Conservation (phyloP, 371 early-diverging fungal species). For the Mucor irregularis region DNA sequence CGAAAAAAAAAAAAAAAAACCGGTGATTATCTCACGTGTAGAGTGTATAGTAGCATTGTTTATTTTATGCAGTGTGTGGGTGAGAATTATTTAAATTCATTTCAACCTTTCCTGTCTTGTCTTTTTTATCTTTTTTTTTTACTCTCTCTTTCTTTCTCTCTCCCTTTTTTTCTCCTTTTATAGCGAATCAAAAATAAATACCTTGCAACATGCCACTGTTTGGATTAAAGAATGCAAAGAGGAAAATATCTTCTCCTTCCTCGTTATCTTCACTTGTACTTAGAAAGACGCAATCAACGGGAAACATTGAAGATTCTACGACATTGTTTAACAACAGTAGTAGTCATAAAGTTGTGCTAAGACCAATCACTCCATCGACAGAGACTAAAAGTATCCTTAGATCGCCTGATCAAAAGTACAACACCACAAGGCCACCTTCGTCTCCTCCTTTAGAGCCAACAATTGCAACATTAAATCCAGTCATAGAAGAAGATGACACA, state of each 20-base stretch:
- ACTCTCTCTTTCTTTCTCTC: conserved; percentile 10
- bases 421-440: neutral
- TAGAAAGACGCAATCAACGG: conserved; percentile 26
- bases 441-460: neutral
- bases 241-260: conserved; percentile 10
- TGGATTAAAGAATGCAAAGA: conserved; percentile 19
- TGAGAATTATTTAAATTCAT: neutral
- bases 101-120: neutral
- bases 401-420: neutral
- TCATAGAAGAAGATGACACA: conserved; percentile 7
- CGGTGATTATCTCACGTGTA: conserved; percentile 3
- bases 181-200: no score
- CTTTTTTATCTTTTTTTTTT: neutral
- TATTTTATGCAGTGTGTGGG: neutral
- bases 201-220: conserved; percentile 27
- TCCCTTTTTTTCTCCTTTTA: conserved; percentile 7
- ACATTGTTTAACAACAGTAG: neutral
- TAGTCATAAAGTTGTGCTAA: neutral
- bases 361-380: neutral
- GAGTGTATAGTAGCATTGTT: neutral
- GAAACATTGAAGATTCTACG: conserved; percentile 21
- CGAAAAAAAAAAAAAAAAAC: conserved; percentile 1
- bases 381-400: conserved; percentile 5
- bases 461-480: neutral
- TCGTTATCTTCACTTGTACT: neutral